These are phyloP conservation scores for Eucalyptus camaldulensis DNA, from an alignment of 345 rosid genomes.

Conservation along the genomic window DNA sequence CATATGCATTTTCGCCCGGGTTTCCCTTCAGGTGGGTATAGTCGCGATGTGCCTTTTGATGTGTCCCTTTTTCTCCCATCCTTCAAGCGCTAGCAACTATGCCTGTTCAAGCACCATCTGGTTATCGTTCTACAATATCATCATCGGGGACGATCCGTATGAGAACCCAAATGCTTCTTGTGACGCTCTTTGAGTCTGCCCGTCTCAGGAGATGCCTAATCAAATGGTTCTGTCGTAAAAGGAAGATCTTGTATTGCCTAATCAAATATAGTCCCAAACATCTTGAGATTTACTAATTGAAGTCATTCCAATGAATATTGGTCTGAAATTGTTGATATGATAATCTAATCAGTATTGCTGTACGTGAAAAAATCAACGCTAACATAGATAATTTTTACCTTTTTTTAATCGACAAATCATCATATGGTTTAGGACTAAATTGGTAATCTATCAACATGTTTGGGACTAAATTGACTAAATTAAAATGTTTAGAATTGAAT, in stretches of 20 bases:
- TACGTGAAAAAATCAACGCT: fast-evolving
- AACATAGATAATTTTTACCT: not conserved
- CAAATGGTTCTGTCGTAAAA: not conserved
- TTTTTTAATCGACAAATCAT: not conserved
- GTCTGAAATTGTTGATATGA: fast-evolving
- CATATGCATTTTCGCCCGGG: not conserved
- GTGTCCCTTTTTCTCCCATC: not conserved
- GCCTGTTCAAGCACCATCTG: not conserved
- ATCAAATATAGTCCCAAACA: not conserved
- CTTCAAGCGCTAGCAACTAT: not conserved
- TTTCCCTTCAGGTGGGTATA: not conserved
- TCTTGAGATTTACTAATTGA: not conserved
- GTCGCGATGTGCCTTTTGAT: not conserved
- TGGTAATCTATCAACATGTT: not conserved
- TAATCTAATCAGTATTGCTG: fast-evolving
- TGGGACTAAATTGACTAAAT: not conserved
- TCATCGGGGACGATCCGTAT: not conserved
- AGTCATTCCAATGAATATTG: not conserved
- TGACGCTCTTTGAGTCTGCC: not conserved
- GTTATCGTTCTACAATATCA: not conserved
- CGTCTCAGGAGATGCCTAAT: not conserved
- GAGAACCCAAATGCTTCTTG: not conserved
- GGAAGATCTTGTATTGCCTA: not conserved
- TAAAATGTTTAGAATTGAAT: not conserved
- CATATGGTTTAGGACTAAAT: not conserved